Conservation (phyloP, 495 filamentous ascomycete genomes). For the Penicillium mononematosum region DNA sequence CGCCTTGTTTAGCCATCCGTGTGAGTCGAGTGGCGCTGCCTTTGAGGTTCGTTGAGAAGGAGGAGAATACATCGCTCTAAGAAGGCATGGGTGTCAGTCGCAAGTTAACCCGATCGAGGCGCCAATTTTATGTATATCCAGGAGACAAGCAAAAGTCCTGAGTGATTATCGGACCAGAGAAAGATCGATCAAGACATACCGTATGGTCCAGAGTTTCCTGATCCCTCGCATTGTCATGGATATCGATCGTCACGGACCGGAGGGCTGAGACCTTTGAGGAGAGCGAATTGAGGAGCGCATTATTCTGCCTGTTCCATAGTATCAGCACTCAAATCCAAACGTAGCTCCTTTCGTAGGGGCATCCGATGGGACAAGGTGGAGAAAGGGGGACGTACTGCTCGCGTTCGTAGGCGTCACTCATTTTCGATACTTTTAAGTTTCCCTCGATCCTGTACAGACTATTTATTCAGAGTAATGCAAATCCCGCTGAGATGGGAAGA, state of each 20-base stretch:
- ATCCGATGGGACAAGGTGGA: conserved; percentile 3
- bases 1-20: conserved; percentile 88
- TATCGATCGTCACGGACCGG: conserved; percentile 95
- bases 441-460: neutral
- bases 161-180: neutral
- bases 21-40: conserved; percentile 82
- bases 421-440: conserved; percentile 38
- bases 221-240: conserved; percentile 88
- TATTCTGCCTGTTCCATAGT: conserved; percentile 71
- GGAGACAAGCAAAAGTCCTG: neutral
- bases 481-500: neutral
- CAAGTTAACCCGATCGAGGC: neutral
- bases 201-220: conserved; percentile 84
- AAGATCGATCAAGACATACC: conserved; percentile 48
- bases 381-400: conserved; percentile 57
- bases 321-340: conserved; percentile 10
- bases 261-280: conserved; percentile 86
- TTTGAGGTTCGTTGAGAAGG: conserved; percentile 61
- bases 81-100: conserved; percentile 6
- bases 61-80: conserved; percentile 64
- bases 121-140: neutral
- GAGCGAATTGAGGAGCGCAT: conserved; percentile 88
- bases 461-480: neutral
- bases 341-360: neutral
- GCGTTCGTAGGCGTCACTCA: conserved; percentile 95